These are phyloP conservation scores for Closterium sp. DNA, from an alignment of 139 green algal species.

Conservation along the genomic window DNA sequence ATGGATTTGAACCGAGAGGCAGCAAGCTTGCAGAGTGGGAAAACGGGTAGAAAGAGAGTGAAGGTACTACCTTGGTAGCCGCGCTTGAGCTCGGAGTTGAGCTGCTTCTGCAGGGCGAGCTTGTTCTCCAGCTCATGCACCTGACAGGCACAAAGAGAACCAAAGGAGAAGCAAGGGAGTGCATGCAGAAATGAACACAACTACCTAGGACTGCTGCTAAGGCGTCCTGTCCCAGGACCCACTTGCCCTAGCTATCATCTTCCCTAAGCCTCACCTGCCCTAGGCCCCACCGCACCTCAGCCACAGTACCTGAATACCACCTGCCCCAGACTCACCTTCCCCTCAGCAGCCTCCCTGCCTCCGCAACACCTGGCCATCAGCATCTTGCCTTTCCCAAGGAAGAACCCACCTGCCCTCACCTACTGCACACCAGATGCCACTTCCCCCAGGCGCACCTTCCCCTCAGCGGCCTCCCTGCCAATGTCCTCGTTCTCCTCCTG, in stretches of 20 bases:
- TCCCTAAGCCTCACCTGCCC: no score
- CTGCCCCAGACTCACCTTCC: conserved; percentile 49
- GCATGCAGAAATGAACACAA: no score
- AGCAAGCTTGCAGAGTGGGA: no score
- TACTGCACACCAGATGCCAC: background rate
- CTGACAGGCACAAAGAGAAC: background rate
- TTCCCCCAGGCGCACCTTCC: conserved; percentile 51
- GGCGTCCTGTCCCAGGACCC: no score
- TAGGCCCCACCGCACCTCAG: no score
- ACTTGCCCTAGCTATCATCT: no score
- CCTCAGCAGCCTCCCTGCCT: conserved; percentile 68
- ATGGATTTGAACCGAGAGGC: no score
- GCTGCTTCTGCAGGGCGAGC: conserved; percentile 48
- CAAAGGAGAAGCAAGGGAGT: no score
- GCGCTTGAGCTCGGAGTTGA: conserved; percentile 48
- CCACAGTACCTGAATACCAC: no score
- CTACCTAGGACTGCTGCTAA: no score
- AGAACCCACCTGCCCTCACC: conserved; percentile 39
- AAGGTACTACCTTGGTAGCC: conserved; percentile 29
- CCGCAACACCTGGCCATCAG: conserved; percentile 79
- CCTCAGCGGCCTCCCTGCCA: conserved; percentile 68
- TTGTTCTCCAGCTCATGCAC: conserved; percentile 54
- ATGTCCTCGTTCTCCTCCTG: conserved; percentile 82
- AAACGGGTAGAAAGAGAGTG: no score
- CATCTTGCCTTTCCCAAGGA: no score